These are phyloP conservation scores for Diplosphaera chodatii DNA, from an alignment of 139 green algal species.

Conservation along the genomic window DNA sequence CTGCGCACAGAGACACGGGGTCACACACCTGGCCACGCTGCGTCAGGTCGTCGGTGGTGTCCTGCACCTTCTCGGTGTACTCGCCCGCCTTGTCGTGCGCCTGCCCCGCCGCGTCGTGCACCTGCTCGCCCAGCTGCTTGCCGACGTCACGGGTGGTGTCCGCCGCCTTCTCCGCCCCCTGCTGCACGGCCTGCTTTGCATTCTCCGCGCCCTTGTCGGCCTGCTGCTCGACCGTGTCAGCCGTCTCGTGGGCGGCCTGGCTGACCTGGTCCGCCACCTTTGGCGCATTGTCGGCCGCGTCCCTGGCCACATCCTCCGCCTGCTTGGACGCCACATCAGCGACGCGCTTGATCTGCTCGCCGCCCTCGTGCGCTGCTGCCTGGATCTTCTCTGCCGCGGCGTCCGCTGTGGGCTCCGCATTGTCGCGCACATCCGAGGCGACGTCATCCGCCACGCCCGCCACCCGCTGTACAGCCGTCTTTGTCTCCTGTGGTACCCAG, in stretches of 20 bases:
- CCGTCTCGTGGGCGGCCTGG: not conserved
- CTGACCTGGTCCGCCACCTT: not conserved
- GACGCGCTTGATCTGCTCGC: not conserved
- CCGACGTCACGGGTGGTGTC: not conserved
- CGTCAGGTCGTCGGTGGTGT: not conserved
- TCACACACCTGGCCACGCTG: not conserved
- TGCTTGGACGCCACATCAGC: not conserved
- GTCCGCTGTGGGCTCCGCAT: not conserved
- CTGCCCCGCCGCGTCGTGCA: not conserved
- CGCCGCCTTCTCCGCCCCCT: not conserved
- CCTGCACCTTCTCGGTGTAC: not conserved
- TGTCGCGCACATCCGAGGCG: not conserved
- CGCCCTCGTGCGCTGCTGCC: not conserved
- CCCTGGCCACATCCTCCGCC: not conserved
- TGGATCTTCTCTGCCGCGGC: not conserved
- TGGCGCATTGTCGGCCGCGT: not conserved
- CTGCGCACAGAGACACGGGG: too few species aligned
- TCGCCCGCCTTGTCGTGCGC: not conserved
- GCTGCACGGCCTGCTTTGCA: not conserved
- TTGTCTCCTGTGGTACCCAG: not conserved
- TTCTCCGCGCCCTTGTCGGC: not conserved
- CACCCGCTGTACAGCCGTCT: not conserved
- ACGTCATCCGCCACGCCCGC: not conserved
- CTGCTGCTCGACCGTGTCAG: not conserved
- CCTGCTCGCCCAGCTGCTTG: not conserved